phyloP scores from a whole-genome alignment of 2,329 filamentous ascomycete genomes.

The Penicillium expansum region DNA sequence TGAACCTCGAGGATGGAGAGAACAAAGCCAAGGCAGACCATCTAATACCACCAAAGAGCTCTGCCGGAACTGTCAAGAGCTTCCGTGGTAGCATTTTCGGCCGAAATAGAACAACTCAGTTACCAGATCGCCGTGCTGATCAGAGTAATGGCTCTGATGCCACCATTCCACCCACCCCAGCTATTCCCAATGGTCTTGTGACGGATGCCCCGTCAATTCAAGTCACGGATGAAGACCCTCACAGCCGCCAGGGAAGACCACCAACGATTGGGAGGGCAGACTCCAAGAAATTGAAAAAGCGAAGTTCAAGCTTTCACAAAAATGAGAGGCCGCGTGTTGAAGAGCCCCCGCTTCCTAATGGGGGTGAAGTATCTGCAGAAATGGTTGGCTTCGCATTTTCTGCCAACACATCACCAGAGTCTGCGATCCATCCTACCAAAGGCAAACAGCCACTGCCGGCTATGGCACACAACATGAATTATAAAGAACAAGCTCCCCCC shows the following conservation, averaged over 20 bases:
- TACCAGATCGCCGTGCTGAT: slow-evolving; percentile 47
- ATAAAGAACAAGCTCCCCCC: slow-evolving; percentile 34
- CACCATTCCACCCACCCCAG: slow-evolving; percentile 20
- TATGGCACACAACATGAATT: slow-evolving; percentile 39
- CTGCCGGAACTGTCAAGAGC: slow-evolving; percentile 68
- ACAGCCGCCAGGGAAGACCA: slow-evolving; percentile 28
- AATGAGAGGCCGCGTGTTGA: slow-evolving; percentile 23
- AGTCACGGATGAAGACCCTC: slow-evolving; percentile 62
- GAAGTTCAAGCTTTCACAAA: slow-evolving; percentile 33
- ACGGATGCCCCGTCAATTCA: slow-evolving; percentile 67
- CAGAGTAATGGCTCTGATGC: slow-evolving; percentile 28
- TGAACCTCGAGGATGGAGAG: slow-evolving; percentile 41
- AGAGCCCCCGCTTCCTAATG: slow-evolving; percentile 25
- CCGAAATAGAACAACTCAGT: slow-evolving; percentile 51
- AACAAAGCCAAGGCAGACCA: slow-evolving; percentile 36
- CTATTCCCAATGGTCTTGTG: slow-evolving; percentile 23
- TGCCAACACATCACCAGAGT: slow-evolving; percentile 17
- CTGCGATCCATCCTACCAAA: slow-evolving; percentile 22
- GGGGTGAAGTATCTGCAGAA: slow-evolving; percentile 20
- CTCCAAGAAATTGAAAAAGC: slow-evolving; percentile 36
- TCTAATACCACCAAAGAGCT: slow-evolving; percentile 63
- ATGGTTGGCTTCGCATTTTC: slow-evolving; percentile 33
- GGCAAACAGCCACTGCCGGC: slow-evolving; percentile 35
- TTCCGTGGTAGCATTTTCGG: slow-evolving; percentile 76
- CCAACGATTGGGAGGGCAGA: slow-evolving; percentile 30